Base-by-base conservation (phyloP, 1,139 yeast genomes). In the Geotrichum fermentans region DNA sequence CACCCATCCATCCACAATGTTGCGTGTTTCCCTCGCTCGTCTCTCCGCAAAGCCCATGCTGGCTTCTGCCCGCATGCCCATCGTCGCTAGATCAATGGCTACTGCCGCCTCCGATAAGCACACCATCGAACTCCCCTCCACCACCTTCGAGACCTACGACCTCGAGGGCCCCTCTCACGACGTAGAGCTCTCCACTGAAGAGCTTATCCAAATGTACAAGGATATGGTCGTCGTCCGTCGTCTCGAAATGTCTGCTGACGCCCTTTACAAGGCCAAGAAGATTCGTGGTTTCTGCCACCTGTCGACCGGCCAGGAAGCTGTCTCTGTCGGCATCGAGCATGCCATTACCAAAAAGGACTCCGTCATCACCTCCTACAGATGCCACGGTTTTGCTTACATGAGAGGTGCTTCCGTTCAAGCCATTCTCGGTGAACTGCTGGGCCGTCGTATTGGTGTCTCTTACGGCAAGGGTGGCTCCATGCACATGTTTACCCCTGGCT, bases 381-480 rank as follows among this genome's bases (percentile, higher is more conserved):
- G 98, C 75, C 98, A 92, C 79, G 97, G 97, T 59, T 89, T 92
- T 74, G 92, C 97, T 41, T 86, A 80, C 75, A 82, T 87, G 84
- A 82, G 98, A 71, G 98, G 98, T 57, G 87, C 95, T 30, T 75
- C 96, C 26, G 96, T 90, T 60, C 82, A 86, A 71, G 82, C 79
- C 53, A 95, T 92, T 55, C 75, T 94, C 62, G 97, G 96, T 55
- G 98, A 92, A 73, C 78, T 92, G 71, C 85, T 92, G 90, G 98
- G 98, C 62, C 86, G 85, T 74, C 83, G 96, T 74, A 73, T 83
- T 51, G 98, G 98, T 74, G 94, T 87, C 56, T 85, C 97, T 40
- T 83, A 75, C 72, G 98, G 98, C 74, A 92, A 92, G 73, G 98
- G 98, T 73, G 98, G 98, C 61, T 92, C 98, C 56, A 92, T 92